These are phyloP conservation scores for Flaveria floridana DNA, from an alignment of 140 eudicot species.

Conservation along the genomic window DNA sequence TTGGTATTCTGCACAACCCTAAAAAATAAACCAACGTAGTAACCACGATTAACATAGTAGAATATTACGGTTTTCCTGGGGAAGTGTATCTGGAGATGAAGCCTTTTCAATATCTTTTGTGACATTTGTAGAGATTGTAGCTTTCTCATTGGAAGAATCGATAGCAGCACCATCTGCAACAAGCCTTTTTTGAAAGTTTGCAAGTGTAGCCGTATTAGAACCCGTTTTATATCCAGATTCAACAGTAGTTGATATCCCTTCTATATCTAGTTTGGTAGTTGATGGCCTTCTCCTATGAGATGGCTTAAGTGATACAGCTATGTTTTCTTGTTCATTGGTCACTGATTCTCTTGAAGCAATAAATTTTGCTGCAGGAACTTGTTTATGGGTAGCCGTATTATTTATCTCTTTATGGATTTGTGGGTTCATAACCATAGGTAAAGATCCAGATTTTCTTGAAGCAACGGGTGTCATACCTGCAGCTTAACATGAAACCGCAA, in stretches of 20 bases:
- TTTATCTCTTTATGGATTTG: slow-evolving; percentile 43
- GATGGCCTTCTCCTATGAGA: slow-evolving; percentile 60
- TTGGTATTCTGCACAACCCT: neutral
- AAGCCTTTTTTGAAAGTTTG: slow-evolving; percentile 38
- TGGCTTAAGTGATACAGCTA: slow-evolving; percentile 44
- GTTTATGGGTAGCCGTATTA: slow-evolving; percentile 38
- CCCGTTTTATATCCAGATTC: slow-evolving; percentile 43
- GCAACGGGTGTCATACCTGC: slow-evolving; percentile 68
- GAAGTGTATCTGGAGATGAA: slow-evolving; percentile 39
- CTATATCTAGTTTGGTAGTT: slow-evolving; percentile 47
- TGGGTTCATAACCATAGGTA: slow-evolving; percentile 35
- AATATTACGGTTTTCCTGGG: slow-evolving; percentile 34
- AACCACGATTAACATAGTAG: neutral
- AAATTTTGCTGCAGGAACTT: slow-evolving; percentile 48
- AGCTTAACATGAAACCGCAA: slow-evolving; percentile 40
- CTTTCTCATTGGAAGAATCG: slow-evolving; percentile 47
- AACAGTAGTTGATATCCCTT: slow-evolving; percentile 35
- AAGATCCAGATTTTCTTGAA: slow-evolving; percentile 44
- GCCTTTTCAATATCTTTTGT: slow-evolving; percentile 42
- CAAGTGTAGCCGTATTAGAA: slow-evolving; percentile 31
- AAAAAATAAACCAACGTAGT: slow-evolving; percentile 10
- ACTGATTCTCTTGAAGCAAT: slow-evolving; percentile 44
- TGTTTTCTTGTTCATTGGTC: slow-evolving; percentile 34
- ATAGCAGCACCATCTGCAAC: slow-evolving; percentile 43
- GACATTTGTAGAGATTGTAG: slow-evolving; percentile 32